Base-by-base conservation (phyloP, 305 asterid genomes). In the Stenogyne calaminthoides region DNA sequence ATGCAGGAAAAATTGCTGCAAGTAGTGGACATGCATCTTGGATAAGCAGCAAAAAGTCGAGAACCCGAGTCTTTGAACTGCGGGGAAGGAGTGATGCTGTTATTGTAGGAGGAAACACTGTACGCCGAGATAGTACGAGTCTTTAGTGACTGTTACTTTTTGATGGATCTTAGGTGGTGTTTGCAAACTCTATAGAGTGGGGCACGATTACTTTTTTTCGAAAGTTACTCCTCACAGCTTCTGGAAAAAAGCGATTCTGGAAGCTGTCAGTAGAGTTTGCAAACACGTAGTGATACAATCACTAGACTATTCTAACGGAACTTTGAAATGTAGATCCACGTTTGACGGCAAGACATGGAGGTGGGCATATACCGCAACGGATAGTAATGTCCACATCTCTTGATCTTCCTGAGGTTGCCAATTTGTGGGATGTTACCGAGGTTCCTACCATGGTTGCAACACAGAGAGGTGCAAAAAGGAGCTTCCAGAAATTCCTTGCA, bases 31-130 rank as follows among this genome's bases (percentile, higher is more conserved):
- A 95, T 83, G 98, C 99, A 34, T 89, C 98, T 29, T 95, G 99
- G 99, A 95, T 95, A 83, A 92, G 97, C 85, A 89, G 93, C 88
- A 89, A 83, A 85, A 74, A 9, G 73, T 95, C 99, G 9, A 85
- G 99, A 82, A 87, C 80, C 58, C 83, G 90, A 72, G 98, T 95
- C 61, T 95, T 90, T 73, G 96, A 95, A 74, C 69, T 95, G 80
- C 90, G 97, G 71, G 98, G 99, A 68, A 88, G 99, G 84, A 89
- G 99, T 77, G 98, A 95, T 83, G 99, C 97, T 75, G 98, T 95
- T 56, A 86, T 95, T 75, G 99, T 95, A 19, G 99, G 99, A 76
- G 99, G 99, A 84, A 95, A 89, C 77, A 95, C 99, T 80, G 99
- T 95, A 66, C 96, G 98, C 86, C 88, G 71, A 85, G 99, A 95